Evolutionary conservation across 2,329 filamentous ascomycete genomes (phyloP).

Genomic region (Talaromyces amestolkiae): DNA sequence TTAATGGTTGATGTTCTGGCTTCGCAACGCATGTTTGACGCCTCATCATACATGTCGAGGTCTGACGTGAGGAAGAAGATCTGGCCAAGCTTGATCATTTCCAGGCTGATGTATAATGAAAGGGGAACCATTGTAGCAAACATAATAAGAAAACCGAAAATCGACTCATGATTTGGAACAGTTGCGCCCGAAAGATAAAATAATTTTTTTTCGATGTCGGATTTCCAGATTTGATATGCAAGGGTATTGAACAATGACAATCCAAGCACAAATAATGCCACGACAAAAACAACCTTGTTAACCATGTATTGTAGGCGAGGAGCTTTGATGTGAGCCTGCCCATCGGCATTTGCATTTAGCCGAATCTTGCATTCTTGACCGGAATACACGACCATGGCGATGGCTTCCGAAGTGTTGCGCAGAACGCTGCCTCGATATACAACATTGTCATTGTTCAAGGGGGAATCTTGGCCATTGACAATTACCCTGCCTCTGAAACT

Average conservation of each 20-base stretch:
- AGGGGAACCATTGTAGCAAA: conserved; percentile 86
- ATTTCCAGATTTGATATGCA: conserved; percentile 70
- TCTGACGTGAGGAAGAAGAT: conserved; percentile 70
- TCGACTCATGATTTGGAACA: conserved; percentile 66
- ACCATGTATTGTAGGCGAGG: conserved; percentile 72
- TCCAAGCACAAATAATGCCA: conserved; percentile 68
- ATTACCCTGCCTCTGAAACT: conserved; percentile 56
- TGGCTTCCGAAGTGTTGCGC: conserved; percentile 66
- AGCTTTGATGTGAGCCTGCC: conserved; percentile 66
- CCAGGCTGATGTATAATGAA: conserved; percentile 79
- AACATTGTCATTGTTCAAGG: conserved; percentile 70
- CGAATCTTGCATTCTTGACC: conserved; percentile 90
- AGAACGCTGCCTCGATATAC: conserved; percentile 74
- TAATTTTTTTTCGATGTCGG: conserved; percentile 56
- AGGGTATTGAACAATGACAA: background rate
- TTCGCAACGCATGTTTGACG: conserved; percentile 71
- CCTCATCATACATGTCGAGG: conserved; percentile 75
- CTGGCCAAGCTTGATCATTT: conserved; percentile 78
- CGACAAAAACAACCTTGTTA: conserved; percentile 73
- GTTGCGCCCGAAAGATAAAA: conserved; percentile 65
- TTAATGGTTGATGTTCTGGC: conserved; percentile 79
- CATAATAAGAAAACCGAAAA: conserved; percentile 80
- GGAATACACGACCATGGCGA: conserved; percentile 75
- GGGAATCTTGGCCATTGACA: conserved; percentile 51
- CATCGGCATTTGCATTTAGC: conserved; percentile 84